A percentile compares a stretch with the other conserved stretches of the same genome.
phyloP scores from a whole-genome alignment of 257 asterid species.

The Rehmannia glutinosa region DNA sequence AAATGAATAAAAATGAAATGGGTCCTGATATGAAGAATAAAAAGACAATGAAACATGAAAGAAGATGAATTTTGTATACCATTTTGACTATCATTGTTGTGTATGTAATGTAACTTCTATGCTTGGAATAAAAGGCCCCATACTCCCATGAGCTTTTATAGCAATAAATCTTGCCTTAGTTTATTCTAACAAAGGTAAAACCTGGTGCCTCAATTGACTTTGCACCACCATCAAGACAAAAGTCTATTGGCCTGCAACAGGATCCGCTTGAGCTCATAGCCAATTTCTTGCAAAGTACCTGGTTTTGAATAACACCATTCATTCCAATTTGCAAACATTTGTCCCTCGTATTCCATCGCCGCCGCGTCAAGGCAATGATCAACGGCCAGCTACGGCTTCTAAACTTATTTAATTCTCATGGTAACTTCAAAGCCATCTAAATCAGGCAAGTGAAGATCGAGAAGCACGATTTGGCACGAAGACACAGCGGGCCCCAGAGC shows the following conservation, averaged over 20 bases:
- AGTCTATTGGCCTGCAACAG: slow-evolving; percentile 48
- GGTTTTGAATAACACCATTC: slow-evolving; percentile 73
- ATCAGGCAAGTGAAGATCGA: slow-evolving; percentile 82
- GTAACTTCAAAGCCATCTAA: slow-evolving; percentile 81
- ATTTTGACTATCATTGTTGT: slow-evolving; percentile 28
- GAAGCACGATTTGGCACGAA: slow-evolving; percentile 46
- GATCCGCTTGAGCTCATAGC: slow-evolving; percentile 54
- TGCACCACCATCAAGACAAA: slow-evolving; percentile 19
- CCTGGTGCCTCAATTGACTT: no score
- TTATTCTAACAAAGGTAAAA: no score
- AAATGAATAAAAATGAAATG: neutral
- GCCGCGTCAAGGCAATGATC: slow-evolving; percentile 58
- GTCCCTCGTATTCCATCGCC: slow-evolving; percentile 44
- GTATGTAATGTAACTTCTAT: slow-evolving; percentile 25
- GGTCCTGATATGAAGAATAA: neutral
- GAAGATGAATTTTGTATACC: slow-evolving; percentile 34
- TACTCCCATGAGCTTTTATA: no score
- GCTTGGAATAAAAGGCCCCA: no score
- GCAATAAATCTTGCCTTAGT: slow-evolving; percentile 3
- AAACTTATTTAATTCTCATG: slow-evolving; percentile 54
- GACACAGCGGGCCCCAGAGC: slow-evolving; percentile 47
- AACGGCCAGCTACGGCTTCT: slow-evolving; percentile 61
- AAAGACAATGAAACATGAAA: neutral
- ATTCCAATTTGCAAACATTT: slow-evolving; percentile 65
- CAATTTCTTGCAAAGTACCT: slow-evolving; percentile 53